Conservation (phyloP, 108 stramenopile species). For the Cyclotella kingstonii region DNA sequence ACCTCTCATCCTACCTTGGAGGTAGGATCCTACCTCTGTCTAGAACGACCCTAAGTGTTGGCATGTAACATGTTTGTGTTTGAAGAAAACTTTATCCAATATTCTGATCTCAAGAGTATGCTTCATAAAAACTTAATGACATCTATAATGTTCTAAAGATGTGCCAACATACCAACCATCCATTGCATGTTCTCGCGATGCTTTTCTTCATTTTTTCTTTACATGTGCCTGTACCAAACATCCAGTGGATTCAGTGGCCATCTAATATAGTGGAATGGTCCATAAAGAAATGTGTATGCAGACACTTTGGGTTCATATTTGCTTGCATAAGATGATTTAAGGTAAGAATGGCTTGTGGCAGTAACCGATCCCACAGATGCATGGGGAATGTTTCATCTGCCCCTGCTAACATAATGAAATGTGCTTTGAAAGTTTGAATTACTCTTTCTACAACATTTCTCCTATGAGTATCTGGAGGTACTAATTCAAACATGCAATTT, state of each 20-base stretch:
- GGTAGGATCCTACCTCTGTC: no score
- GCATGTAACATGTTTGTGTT: slow-evolving; percentile 10
- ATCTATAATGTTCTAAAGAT: slow-evolving; percentile 14
- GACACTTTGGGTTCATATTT: slow-evolving; percentile 8
- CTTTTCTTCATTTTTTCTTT: neutral
- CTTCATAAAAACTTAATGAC: neutral
- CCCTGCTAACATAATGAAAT: slow-evolving; percentile 8
- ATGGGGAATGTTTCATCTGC: slow-evolving; percentile 5
- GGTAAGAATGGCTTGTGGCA: neutral
- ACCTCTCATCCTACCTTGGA: no score
- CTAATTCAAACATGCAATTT: neutral
- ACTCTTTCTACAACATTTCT: slow-evolving; percentile 10
- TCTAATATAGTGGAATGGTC: slow-evolving; percentile 1
- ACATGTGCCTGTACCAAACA: slow-evolving; percentile 3
- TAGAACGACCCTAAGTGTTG: no score
- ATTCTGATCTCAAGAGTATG: neutral
- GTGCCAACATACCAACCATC: slow-evolving; percentile 10
- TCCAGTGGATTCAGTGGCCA: slow-evolving; percentile 9
- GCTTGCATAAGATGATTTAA: slow-evolving; percentile 5
- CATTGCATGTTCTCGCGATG: neutral
- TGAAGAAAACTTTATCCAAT: neutral
- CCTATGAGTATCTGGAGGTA: slow-evolving; percentile 10
- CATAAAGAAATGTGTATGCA: slow-evolving; percentile 7
- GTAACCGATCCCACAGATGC: slow-evolving; percentile 17
- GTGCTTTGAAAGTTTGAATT: slow-evolving; percentile 11